Percentiles rank a stretch among this genome's conserved stretches.
Evolutionary conservation across 2,329 filamentous ascomycete species (phyloP).

Genomic region (Aspergillus sp.): DNA sequence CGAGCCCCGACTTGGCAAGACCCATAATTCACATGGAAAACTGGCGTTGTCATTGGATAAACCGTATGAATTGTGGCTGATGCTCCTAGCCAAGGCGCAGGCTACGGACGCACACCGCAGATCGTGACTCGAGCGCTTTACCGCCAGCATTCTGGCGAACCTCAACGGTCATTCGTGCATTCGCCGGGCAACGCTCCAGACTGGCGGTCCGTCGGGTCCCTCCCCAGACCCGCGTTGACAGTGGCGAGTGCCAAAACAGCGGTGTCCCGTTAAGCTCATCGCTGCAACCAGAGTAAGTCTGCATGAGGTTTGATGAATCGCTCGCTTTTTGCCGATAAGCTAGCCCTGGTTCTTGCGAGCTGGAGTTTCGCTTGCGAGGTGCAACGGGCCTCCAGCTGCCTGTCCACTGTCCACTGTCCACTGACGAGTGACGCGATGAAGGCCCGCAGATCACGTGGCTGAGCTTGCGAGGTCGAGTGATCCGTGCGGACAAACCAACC

Average conservation of each 20-base stretch:
- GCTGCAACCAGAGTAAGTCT: not conserved
- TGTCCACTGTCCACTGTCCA: too few species aligned
- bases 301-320: not conserved
- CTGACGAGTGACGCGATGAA: too few species aligned
- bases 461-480: not conserved
- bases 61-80: constrained; percentile 2
- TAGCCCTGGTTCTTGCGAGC: not conserved
- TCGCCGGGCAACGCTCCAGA: not conserved
- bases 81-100: constrained; percentile 6
- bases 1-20: not conserved
- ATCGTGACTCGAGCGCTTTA: constrained; percentile 3
- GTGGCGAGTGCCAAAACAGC: not conserved
- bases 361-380: too few species aligned
- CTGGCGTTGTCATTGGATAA: not conserved
- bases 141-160: not conserved
- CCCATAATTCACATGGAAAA: not conserved
- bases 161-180: constrained; percentile 3
- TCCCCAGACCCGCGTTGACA: not conserved
- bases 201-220: constrained; percentile 3
- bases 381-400: too few species aligned
- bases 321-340: too few species aligned
- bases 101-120: constrained; percentile 1
- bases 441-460: constrained; percentile 1
- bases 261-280: constrained; percentile 1
- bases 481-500: too few species aligned